Conservation (phyloP, 768 basidiomycete species). For the Mycena vitilis region DNA sequence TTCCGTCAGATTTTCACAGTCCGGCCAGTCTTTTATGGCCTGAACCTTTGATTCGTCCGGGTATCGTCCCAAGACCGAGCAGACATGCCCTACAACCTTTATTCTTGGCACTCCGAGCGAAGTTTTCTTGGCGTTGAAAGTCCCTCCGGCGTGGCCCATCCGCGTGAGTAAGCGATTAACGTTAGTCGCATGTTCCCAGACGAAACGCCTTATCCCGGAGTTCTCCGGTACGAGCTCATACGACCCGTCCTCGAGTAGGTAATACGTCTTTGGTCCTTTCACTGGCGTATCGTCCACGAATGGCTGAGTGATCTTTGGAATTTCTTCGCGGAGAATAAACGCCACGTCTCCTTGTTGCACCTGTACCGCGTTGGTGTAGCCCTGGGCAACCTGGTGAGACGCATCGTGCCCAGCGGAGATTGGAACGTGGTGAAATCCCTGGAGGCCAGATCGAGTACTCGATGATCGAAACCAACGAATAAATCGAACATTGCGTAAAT, state of each 20-base stretch:
- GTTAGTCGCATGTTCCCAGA: background rate
- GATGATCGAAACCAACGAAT: conserved; percentile 13
- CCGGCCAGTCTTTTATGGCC: background rate
- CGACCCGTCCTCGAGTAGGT: background rate
- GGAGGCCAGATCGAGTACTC: background rate
- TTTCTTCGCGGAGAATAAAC: background rate
- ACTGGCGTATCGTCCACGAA: background rate
- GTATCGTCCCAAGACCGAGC: background rate
- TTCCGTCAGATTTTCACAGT: too few relatives aligned
- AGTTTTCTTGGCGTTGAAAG: background rate
- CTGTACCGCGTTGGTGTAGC: too few relatives aligned
- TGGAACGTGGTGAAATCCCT: conserved; percentile 14
- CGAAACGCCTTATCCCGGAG: background rate
- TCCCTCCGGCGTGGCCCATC: background rate
- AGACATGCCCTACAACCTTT: background rate
- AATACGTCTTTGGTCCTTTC: background rate
- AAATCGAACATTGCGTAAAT: conserved; percentile 15
- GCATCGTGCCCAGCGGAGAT: background rate
- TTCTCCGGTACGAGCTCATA: background rate
- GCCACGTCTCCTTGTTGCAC: background rate
- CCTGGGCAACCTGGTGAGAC: background rate
- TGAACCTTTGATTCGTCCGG: background rate
- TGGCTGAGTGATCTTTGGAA: background rate
- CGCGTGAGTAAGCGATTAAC: background rate
- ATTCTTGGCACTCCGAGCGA: background rate